Conservation (phyloP, 1,139 yeast species). For the Suhomyces bokatorum region DNA sequence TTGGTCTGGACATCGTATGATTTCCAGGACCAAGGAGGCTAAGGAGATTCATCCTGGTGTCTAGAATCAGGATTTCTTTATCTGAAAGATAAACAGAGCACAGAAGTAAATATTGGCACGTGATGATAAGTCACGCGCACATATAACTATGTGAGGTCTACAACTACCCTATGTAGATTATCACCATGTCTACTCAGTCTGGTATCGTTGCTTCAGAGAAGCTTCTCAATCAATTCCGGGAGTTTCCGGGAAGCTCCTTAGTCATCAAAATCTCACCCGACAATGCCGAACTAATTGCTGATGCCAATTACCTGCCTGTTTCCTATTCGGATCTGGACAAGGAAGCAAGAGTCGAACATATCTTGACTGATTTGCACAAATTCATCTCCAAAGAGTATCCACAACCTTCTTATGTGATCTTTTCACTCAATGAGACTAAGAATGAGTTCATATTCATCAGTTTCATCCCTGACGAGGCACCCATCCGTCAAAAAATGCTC, state of each 20-base stretch:
- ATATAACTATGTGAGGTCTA: background rate
- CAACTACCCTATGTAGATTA: background rate
- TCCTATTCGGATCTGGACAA: constrained; percentile 13
- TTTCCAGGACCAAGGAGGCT: constrained; percentile 6
- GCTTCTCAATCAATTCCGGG: constrained; percentile 37
- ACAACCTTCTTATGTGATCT: constrained; percentile 61
- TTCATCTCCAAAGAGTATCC: constrained; percentile 39
- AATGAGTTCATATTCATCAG: constrained; percentile 59
- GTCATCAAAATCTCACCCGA: constrained; percentile 47
- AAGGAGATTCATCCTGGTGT: constrained; percentile 7
- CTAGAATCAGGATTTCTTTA: background rate
- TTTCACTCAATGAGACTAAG: constrained; percentile 38
- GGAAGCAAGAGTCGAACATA: constrained; percentile 27
- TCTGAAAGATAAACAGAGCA: constrained; percentile 10
- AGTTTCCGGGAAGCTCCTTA: constrained; percentile 26
- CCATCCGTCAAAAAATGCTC: constrained; percentile 84
- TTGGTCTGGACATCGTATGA: constrained; percentile 36
- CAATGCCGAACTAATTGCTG: constrained; percentile 46
- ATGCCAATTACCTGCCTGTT: constrained; percentile 15
- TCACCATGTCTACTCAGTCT: constrained; percentile 65
- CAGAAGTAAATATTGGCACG: background rate
- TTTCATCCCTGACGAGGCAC: constrained; percentile 84
- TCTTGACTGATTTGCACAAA: constrained; percentile 37
- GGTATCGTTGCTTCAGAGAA: constrained; percentile 59
- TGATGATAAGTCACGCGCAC: background rate